Conservation (phyloP, 805 yeast genomes). For the Candida maris region DNA sequence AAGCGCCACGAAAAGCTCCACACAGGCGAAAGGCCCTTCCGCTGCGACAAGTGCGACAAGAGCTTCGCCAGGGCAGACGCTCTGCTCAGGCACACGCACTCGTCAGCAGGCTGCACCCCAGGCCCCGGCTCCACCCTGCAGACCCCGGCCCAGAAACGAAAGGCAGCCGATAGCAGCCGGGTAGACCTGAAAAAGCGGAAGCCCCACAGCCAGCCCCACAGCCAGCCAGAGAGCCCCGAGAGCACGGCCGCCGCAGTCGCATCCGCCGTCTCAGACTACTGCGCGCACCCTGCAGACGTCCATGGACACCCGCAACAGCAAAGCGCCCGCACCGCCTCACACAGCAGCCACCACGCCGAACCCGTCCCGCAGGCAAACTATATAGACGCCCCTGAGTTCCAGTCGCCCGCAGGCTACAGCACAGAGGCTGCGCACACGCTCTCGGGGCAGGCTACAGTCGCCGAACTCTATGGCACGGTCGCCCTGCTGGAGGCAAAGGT, state of each 20-base stretch:
- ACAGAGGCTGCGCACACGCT: conserved; percentile 4
- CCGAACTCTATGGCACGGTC: conserved; percentile 18
- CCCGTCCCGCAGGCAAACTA: conserved; percentile 8
- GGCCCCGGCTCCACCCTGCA: too few relatives aligned
- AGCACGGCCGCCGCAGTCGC: conserved; percentile 21
- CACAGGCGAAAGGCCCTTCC: conserved; percentile 69
- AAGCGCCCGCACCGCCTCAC: conserved; percentile 17
- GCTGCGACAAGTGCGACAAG: conserved; percentile 58
- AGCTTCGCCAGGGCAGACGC: conserved; percentile 77
- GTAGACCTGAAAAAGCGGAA: too few relatives aligned
- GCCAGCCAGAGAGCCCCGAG: conserved; percentile 6
- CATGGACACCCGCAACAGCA: conserved; percentile 19
- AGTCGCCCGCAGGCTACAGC: conserved; percentile 10
- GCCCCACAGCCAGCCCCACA: too few relatives aligned
- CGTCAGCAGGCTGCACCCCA: conserved; percentile 28
- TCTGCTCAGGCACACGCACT: conserved; percentile 59
- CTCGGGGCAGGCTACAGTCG: conserved; percentile 7
- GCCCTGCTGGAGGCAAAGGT: conserved; percentile 20
- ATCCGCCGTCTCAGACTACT: conserved; percentile 17
- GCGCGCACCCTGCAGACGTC: conserved; percentile 16
- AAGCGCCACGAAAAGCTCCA: conserved; percentile 74
- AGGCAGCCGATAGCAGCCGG: too few relatives aligned
- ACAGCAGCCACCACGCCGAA: conserved; percentile 8
- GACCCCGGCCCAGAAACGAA: too few relatives aligned
- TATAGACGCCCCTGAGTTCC: conserved; percentile 8